These are phyloP conservation scores for Calonectria ilicicola DNA, from an alignment of 2,329 filamentous ascomycete species.

Conservation along the genomic window DNA sequence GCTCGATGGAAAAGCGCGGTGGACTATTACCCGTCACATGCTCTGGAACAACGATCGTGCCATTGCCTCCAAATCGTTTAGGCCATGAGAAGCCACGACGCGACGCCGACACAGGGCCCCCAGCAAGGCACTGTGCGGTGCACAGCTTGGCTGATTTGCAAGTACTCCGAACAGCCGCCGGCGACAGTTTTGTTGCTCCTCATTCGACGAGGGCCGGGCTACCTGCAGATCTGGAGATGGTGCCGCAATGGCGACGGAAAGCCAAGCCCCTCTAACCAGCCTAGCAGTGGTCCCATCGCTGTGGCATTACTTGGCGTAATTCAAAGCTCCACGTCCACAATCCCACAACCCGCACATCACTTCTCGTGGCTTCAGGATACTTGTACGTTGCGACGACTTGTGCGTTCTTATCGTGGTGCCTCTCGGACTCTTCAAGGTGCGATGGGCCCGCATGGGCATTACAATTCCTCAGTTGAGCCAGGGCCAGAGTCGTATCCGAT, in stretches of 20 bases:
- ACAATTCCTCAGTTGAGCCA: not conserved
- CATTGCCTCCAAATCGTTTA: not conserved
- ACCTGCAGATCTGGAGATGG: slow-evolving; percentile 22
- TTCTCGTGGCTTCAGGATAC: not conserved
- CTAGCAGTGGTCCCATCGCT: slow-evolving; percentile 17
- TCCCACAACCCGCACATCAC: not conserved
- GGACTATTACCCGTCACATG: not conserved
- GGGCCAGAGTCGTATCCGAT: slow-evolving; percentile 13
- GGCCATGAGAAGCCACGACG: not conserved
- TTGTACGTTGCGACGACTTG: not conserved
- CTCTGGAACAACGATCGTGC: not conserved
- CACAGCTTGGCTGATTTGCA: not conserved
- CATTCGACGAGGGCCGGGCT: slow-evolving; percentile 11
- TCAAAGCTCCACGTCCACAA: not conserved
- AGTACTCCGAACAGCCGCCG: not conserved
- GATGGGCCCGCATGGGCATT: not conserved
- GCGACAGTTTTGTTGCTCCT: slow-evolving; percentile 9
- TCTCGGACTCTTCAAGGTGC: not conserved
- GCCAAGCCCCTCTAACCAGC: slow-evolving; percentile 27
- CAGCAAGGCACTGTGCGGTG: not conserved
- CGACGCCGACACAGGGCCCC: not conserved
- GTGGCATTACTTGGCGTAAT: slow-evolving; percentile 12
- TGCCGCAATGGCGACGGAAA: slow-evolving; percentile 20
- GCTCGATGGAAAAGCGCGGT: not conserved
- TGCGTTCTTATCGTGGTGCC: not conserved